Percentiles rank a stretch among this genome's conserved stretches.
Conservation (phyloP, 2,329 filamentous ascomycete species). For the Microcera coccophila region DNA sequence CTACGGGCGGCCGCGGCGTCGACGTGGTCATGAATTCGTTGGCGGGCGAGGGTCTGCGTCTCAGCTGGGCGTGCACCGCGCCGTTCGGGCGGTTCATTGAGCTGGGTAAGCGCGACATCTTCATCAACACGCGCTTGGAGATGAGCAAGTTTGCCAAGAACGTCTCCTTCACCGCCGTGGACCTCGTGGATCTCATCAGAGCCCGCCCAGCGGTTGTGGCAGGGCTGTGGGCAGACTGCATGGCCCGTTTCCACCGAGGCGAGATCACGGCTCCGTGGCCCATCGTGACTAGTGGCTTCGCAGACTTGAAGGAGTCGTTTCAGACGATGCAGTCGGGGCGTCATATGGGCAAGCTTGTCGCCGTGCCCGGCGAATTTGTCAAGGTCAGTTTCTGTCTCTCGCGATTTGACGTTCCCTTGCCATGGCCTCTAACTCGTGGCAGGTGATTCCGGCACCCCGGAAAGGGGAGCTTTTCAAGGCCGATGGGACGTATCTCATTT, state of each 20-base stretch:
- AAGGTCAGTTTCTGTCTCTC: not conserved
- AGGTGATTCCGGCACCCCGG: not conserved
- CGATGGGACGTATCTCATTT: constrained; percentile 19
- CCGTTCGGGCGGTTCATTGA: constrained; percentile 34
- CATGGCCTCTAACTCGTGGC: not conserved
- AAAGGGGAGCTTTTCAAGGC: not conserved
- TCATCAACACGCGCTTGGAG: constrained; percentile 3
- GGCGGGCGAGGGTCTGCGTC: constrained; percentile 26
- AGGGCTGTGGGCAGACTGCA: too few species aligned
- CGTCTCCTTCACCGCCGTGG: constrained; percentile 14
- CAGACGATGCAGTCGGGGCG: too few species aligned
- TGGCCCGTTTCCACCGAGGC: too few species aligned
- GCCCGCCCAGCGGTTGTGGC: too few species aligned
- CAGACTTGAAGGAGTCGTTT: too few species aligned
- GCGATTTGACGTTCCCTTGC: not conserved
- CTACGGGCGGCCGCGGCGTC: constrained; percentile 30
- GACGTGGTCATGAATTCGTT: constrained; percentile 35
- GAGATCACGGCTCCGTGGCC: too few species aligned
- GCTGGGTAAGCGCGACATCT: constrained; percentile 32
- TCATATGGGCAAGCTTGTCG: constrained; percentile 9
- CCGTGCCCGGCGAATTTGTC: not conserved
- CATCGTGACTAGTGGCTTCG: too few species aligned
- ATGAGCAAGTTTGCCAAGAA: constrained; percentile 18
- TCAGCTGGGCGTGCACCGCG: constrained; percentile 35
- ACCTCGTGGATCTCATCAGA: too few species aligned